Conservation (phyloP, 306 rosid species). For the Benincasa hispida region DNA sequence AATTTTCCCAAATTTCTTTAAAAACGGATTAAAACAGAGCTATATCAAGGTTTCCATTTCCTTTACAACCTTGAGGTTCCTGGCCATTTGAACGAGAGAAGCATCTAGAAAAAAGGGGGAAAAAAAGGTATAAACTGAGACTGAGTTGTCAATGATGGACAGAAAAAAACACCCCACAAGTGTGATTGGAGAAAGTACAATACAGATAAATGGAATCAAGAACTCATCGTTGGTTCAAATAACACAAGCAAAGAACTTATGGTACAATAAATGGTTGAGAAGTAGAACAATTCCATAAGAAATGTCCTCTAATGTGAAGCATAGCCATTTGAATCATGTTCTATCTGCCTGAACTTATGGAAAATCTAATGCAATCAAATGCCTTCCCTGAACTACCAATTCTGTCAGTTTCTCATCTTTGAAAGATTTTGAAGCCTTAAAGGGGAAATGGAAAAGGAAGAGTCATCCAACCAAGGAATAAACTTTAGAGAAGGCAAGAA, state of each 20-base stretch:
- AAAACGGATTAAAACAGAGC: neutral
- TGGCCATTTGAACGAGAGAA: neutral
- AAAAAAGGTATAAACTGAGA: neutral
- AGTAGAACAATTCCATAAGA: neutral
- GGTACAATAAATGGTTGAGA: neutral
- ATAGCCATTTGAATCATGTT: neutral
- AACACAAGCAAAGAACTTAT: neutral
- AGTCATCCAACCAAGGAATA: neutral
- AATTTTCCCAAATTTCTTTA: neutral
- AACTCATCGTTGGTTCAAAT: neutral
- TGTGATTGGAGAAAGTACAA: neutral
- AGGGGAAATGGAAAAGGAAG: neutral
- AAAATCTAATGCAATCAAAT: neutral
- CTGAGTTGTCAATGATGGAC: neutral
- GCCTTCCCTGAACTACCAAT: neutral
- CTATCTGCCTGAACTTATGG: neutral
- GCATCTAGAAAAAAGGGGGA: neutral
- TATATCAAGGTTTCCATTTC: neutral
- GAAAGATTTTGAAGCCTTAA: neutral
- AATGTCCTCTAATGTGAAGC: neutral
- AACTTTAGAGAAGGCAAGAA: neutral
- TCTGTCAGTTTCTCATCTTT: neutral
- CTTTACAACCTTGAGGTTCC: neutral
- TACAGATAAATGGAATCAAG: neutral
- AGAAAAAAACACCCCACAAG: neutral